Evolutionary conservation across 768 basidiomycete species (phyloP), one percentile per base, ranked within the genome.

Genomic region (Naganishia friedmannii): DNA sequence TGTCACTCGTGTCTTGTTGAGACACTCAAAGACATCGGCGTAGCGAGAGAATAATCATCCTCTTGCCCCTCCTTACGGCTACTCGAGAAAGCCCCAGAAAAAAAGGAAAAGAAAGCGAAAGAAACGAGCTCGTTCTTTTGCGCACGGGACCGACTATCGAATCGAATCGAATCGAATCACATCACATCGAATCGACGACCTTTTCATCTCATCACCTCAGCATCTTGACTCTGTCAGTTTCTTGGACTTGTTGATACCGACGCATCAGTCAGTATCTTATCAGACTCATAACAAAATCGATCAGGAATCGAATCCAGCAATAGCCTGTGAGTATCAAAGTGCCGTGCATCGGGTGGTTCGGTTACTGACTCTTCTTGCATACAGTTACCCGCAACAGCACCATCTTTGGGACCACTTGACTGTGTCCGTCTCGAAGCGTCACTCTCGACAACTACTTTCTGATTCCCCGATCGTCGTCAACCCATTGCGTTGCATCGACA

Each of bases 331-430:
- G 57, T 58, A 39, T 1, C 21, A 9, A 34, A 21, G 34, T 39
- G 57, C 21, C 4, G 57, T 34, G 15, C 37, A 32, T 56, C 12
- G 19, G 21, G 32, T 8, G 55, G 19, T 32, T 7, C 42, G 6
- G 42, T 8, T 42, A 56, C 26, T 32, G 55, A 32, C 55, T 28
- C 55, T 8, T 17, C 42, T 42, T 42, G 42, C 42, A 5, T 37
- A 12, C 34, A 42, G 42, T 26, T 56, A 56, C 19, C 17, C 55
- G 23, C 31, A 21, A 56, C 29, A 56, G 26, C 55, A 56, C 32
- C 55, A 56, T 56, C 55, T 56, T 42, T 58, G 57, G 57, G 57
- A 58, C 57, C 57, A 58, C 57, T 58, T 58, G 57, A 58, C 34
- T 58, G 57, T 58, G 57, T 58, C 21, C 57, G 39, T 37, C 57